A percentile compares a stretch with the other conserved stretches of the same genome.
These are phyloP conservation scores for Starmera stellimalicola DNA, from an alignment of 1,139 yeast genomes.

Conservation along the genomic window DNA sequence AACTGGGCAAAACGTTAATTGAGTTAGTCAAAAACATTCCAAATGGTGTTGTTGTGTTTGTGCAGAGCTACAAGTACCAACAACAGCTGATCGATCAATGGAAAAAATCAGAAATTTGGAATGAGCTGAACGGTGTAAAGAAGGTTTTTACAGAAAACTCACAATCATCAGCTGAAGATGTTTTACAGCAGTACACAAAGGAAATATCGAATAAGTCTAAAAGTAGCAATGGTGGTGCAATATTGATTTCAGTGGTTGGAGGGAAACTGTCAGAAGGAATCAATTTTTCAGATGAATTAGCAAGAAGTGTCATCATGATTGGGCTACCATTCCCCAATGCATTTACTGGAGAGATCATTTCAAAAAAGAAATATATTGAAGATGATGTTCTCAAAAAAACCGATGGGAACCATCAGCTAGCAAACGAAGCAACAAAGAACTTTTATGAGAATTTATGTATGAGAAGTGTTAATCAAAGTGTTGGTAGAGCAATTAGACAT, in stretches of 20 bases:
- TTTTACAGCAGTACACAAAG: constrained; percentile 42
- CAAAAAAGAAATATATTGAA: constrained; percentile 62
- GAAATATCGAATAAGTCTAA: constrained; percentile 21
- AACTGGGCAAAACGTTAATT: constrained; percentile 43
- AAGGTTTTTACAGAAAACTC: constrained; percentile 49
- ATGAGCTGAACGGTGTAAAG: constrained; percentile 30
- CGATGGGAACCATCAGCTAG: constrained; percentile 19
- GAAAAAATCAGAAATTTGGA: constrained; percentile 31
- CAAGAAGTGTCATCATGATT: constrained; percentile 79
- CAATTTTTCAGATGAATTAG: constrained; percentile 77
- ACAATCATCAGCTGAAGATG: constrained; percentile 34
- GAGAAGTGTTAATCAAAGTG: constrained; percentile 88
- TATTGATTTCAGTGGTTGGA: constrained; percentile 81
- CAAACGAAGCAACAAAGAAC: constrained; percentile 22
- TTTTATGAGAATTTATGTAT: constrained; percentile 83
- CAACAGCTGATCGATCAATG: constrained; percentile 40
- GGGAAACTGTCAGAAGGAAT: constrained; percentile 94
- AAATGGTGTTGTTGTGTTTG: constrained; percentile 68
- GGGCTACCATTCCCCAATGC: constrained; percentile 91
- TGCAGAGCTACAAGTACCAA: constrained; percentile 77
- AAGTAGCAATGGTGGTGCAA: constrained; percentile 51
- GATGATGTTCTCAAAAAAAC: constrained; percentile 22
- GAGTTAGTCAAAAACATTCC: constrained; percentile 45
- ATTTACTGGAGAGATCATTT: constrained; percentile 72
- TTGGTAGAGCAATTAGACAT: constrained; percentile 89